These are phyloP conservation scores for Rhynchospora tenuis DNA, from an alignment of 176 grass and related monocot genomes.

Conservation along the genomic window DNA sequence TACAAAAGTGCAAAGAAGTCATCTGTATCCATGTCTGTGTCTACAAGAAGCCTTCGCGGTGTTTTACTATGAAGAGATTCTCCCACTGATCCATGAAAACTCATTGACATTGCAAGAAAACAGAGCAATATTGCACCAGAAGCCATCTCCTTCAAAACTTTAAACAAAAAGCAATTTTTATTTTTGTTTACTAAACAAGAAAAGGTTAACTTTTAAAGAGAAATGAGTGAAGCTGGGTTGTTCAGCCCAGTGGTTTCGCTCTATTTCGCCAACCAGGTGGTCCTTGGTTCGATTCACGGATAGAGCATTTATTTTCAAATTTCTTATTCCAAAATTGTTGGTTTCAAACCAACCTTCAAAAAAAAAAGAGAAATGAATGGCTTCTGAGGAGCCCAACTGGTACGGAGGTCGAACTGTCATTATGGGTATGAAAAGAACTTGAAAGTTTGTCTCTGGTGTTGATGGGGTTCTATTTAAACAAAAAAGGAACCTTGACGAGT, in stretches of 20 bases:
- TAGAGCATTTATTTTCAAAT: no score
- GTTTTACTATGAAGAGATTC: neutral
- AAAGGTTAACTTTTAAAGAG: neutral
- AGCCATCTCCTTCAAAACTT: neutral
- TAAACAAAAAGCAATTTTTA: neutral
- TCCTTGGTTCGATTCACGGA: no score
- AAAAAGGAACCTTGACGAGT: neutral
- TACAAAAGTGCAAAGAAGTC: conserved; percentile 80
- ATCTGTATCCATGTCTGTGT: conserved; percentile 73
- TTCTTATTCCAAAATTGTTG: no score
- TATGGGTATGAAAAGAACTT: neutral
- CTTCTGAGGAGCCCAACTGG: neutral
- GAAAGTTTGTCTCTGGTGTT: neutral
- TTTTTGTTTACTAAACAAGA: conserved; percentile 1
- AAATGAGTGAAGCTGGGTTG: no score
- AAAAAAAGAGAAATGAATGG: no score
- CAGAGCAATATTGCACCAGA: neutral
- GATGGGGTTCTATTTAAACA: neutral
- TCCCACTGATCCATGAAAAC: neutral
- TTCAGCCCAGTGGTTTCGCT: no score
- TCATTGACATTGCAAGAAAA: neutral
- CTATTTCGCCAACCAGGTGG: no score
- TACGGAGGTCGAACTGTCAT: neutral
- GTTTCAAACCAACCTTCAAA: no score
- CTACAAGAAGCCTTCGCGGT: conserved; percentile 53